Conservation (phyloP, 805 yeast species). For the Sporopachydermia lactativora region DNA sequence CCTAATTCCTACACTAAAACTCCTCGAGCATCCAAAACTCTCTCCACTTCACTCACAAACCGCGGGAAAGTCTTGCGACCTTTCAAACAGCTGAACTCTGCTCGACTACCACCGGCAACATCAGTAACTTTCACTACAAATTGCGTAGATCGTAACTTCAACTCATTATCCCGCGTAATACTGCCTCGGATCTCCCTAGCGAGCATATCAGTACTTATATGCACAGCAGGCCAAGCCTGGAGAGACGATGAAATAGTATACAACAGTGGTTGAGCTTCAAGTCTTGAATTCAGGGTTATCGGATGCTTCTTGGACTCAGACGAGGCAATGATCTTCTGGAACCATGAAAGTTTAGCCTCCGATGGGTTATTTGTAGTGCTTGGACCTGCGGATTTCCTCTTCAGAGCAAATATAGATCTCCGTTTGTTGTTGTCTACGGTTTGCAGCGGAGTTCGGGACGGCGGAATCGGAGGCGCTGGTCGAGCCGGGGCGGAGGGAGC, state of each 20-base stretch:
- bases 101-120: not conserved
- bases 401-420: not conserved
- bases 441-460: no score
- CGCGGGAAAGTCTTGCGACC: not conserved
- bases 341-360: not conserved
- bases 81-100: not conserved
- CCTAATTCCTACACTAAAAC: not conserved
- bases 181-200: not conserved
- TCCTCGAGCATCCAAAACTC: slow-evolving; percentile 1
- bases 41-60: not conserved
- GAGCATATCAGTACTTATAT: not conserved
- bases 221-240: not conserved
- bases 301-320: not conserved
- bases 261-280: not conserved
- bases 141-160: not conserved
- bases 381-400: not conserved
- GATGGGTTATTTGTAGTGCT: not conserved
- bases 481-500: no score
- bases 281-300: not conserved
- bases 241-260: not conserved
- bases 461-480: no score
- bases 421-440: not conserved
- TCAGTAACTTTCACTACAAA: not conserved
- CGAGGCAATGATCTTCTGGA: not conserved
- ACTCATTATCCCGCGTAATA: not conserved